Evolutionary conservation across 75 land plant genomes (phyloP).

Genomic region (Pinus taeda): DNA sequence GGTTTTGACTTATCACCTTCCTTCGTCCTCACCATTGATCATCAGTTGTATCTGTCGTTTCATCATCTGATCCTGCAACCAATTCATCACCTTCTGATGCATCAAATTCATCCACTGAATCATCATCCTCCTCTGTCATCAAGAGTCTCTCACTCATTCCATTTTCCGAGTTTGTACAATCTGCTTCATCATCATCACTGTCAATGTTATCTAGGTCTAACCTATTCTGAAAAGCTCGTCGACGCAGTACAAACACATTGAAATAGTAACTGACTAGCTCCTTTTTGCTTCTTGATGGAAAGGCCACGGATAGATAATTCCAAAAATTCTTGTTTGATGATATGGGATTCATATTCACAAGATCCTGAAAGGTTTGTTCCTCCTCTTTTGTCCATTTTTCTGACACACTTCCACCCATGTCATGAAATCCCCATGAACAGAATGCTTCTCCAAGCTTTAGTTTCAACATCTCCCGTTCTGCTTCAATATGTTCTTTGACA

Average conservation of each 20-base stretch:
- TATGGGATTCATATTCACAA: conserved; percentile 54
- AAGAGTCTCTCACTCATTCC: conserved; percentile 13
- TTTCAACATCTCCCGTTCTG: conserved; percentile 46
- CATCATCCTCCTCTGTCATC: conserved; percentile 35
- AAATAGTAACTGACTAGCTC: conserved; percentile 68
- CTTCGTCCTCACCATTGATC: no score
- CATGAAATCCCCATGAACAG: conserved; percentile 42
- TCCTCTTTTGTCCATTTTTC: conserved; percentile 56
- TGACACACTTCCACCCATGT: conserved; percentile 69
- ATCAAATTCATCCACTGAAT: conserved; percentile 36
- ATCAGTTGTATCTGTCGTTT: background rate
- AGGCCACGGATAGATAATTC: conserved; percentile 36
- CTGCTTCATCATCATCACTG: conserved; percentile 69
- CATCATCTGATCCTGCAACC: conserved; percentile 11
- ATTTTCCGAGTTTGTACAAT: conserved; percentile 34
- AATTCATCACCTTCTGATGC: conserved; percentile 1
- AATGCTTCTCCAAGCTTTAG: conserved; percentile 47
- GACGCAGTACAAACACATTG: conserved; percentile 79
- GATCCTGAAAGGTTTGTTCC: conserved; percentile 42
- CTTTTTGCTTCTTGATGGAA: conserved; percentile 37
- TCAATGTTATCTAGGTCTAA: conserved; percentile 39
- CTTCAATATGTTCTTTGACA: conserved; percentile 51
- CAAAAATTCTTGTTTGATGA: conserved; percentile 63
- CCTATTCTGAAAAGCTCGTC: conserved; percentile 67
- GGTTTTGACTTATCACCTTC: no score